Evolutionary conservation across 495 filamentous ascomycete genomes (phyloP).

Genomic region (Physcia stellaris): DNA sequence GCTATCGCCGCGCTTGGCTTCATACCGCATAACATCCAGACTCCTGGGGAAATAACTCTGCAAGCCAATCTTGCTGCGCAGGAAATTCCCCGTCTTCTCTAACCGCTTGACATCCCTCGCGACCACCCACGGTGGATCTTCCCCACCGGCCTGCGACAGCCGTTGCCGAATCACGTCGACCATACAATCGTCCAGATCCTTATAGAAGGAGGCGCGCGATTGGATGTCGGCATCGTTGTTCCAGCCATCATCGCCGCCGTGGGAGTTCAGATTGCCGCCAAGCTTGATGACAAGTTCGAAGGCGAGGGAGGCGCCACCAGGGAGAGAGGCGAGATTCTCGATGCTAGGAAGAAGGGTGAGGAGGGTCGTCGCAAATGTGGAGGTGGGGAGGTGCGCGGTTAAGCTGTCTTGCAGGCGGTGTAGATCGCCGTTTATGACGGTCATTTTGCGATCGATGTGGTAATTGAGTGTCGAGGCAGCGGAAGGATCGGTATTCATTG

Average conservation of each 20-base stretch:
- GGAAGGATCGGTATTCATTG: conserved; percentile 30
- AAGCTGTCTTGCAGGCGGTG: conserved; percentile 39
- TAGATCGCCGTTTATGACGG: conserved; percentile 39
- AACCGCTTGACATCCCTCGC: conserved; percentile 33
- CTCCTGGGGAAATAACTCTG: conserved; percentile 33
- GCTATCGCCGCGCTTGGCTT: conserved; percentile 5
- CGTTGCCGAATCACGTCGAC: conserved; percentile 29
- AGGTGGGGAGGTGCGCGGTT: conserved; percentile 33
- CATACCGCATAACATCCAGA: conserved; percentile 28
- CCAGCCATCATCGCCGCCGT: conserved; percentile 30
- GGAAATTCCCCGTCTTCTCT: conserved; percentile 33
- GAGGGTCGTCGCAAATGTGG: conserved; percentile 19
- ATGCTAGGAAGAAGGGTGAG: conserved; percentile 31
- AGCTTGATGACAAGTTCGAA: conserved; percentile 39
- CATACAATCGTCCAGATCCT: conserved; percentile 27
- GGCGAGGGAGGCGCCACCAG: conserved; percentile 26
- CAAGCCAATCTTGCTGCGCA: conserved; percentile 29
- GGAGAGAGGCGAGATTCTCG: conserved; percentile 27
- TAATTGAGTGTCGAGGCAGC: conserved; percentile 32
- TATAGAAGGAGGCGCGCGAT: conserved; percentile 30
- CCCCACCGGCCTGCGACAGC: conserved; percentile 22
- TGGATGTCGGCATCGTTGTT: conserved; percentile 27
- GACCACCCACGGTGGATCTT: conserved; percentile 28
- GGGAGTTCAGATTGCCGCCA: conserved; percentile 36
- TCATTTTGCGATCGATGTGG: conserved; percentile 41